Conservation (phyloP, 2,329 filamentous ascomycete species). For the Verticillium nonalfalfae region DNA sequence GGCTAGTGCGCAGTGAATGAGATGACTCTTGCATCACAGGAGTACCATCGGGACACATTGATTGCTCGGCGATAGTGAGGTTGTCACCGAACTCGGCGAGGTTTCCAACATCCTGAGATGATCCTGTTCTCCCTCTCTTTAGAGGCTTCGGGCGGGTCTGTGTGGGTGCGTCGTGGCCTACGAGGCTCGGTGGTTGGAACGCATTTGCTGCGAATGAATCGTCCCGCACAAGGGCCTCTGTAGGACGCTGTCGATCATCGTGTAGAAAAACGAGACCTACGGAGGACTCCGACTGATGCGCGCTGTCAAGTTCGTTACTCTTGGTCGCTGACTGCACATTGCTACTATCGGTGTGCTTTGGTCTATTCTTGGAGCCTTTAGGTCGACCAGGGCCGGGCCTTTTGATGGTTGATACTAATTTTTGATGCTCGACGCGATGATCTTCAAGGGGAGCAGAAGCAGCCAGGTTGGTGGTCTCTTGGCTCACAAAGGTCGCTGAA, state of each 20-base stretch:
- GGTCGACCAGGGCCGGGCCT: slow-evolving; percentile 25
- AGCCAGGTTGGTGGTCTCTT: neutral
- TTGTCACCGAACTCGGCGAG: neutral
- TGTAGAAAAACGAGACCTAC: no score
- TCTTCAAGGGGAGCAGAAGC: neutral
- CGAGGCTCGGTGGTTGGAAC: no score
- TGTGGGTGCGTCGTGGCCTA: no score
- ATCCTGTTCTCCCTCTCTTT: neutral
- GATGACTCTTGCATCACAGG: neutral
- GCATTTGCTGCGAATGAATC: no score
- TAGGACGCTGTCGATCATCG: no score
- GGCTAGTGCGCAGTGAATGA: neutral
- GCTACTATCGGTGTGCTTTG: neutral
- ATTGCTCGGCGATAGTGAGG: neutral
- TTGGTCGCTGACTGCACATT: neutral
- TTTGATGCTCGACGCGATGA: neutral
- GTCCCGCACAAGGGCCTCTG: no score
- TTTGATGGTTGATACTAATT: neutral
- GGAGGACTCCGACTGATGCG: no score
- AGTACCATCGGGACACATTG: neutral
- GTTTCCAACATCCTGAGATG: neutral
- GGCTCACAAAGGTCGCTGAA: neutral
- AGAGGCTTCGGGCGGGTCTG: no score
- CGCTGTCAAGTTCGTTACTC: no score
- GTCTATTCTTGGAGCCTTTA: slow-evolving; percentile 30